Evolutionary conservation across 805 yeast species (phyloP).

Genomic region (Lipomyces spencermartinsiae): DNA sequence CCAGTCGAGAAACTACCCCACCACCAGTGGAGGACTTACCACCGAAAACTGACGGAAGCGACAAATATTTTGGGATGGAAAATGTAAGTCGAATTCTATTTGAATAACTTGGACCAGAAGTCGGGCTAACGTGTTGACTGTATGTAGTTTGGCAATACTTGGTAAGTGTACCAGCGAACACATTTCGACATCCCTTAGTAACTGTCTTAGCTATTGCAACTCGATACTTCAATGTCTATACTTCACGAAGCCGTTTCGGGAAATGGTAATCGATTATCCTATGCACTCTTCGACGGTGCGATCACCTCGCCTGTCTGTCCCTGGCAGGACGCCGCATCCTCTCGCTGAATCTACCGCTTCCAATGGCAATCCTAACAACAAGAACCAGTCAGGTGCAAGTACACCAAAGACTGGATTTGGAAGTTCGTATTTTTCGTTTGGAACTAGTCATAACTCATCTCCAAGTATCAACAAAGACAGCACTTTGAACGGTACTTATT

Average conservation of each 20-base stretch:
- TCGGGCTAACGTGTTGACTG: not conserved
- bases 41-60: slow-evolving; percentile 30
- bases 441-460: slow-evolving; percentile 6
- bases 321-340: slow-evolving; percentile 24
- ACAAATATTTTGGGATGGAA: slow-evolving; percentile 52
- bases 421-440: slow-evolving; percentile 14
- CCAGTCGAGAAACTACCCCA: not conserved
- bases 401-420: not conserved
- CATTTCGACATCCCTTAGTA: slow-evolving; percentile 35
- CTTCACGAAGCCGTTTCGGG: slow-evolving; percentile 72
- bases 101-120: not conserved
- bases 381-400: not conserved
- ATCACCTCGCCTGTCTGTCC: slow-evolving; percentile 28
- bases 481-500: not conserved
- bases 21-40: not conserved
- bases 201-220: slow-evolving; percentile 67
- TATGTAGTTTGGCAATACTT: slow-evolving; percentile 71
- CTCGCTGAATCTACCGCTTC: slow-evolving; percentile 2
- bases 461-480: not conserved
- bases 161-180: slow-evolving; percentile 49
- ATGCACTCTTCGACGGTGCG: slow-evolving; percentile 28
- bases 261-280: slow-evolving; percentile 60
- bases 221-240: slow-evolving; percentile 88
- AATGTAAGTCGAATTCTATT: slow-evolving; percentile 38
- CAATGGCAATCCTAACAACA: not conserved